These are phyloP conservation scores for Brassica balearica DNA, from an alignment of 441 rosid species.

Conservation along the genomic window DNA sequence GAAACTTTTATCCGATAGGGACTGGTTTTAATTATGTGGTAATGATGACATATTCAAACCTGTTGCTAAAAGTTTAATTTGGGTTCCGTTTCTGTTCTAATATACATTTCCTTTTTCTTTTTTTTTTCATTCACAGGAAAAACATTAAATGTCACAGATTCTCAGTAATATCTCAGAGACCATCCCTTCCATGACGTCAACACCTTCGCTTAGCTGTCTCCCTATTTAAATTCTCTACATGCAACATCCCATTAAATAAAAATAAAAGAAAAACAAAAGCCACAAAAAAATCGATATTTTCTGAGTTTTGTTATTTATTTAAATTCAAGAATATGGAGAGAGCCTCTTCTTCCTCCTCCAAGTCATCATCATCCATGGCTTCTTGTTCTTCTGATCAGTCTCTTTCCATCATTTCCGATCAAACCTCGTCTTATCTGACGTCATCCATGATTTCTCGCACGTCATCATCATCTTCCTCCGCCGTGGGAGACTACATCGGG, in stretches of 20 bases:
- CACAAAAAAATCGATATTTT: neutral
- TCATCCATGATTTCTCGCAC: slow-evolving; percentile 41
- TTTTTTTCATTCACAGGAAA: slow-evolving; percentile 33
- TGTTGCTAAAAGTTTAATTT: slow-evolving; percentile 17
- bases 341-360: slow-evolving; percentile 31
- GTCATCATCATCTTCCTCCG: slow-evolving; percentile 46
- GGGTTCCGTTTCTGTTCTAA: slow-evolving; percentile 25
- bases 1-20: neutral
- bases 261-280: slow-evolving; percentile 35
- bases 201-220: slow-evolving; percentile 45
- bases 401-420: slow-evolving; percentile 30
- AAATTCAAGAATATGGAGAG: slow-evolving; percentile 35
- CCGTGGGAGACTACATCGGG: slow-evolving; percentile 67
- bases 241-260: slow-evolving; percentile 24
- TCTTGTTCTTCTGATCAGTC: slow-evolving; percentile 27
- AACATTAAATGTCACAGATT: slow-evolving; percentile 41
- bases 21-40: slow-evolving; percentile 30
- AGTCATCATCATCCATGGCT: slow-evolving; percentile 32
- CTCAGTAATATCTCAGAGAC: slow-evolving; percentile 41
- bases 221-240: slow-evolving; percentile 42
- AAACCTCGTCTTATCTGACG: slow-evolving; percentile 12
- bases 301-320: slow-evolving; percentile 32
- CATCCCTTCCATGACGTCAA: slow-evolving; percentile 42
- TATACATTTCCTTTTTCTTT: slow-evolving; percentile 7
- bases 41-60: slow-evolving; percentile 32